These are phyloP conservation scores for Staphylotrichum longicolle DNA, from an alignment of 495 filamentous ascomycete species.

Conservation along the genomic window DNA sequence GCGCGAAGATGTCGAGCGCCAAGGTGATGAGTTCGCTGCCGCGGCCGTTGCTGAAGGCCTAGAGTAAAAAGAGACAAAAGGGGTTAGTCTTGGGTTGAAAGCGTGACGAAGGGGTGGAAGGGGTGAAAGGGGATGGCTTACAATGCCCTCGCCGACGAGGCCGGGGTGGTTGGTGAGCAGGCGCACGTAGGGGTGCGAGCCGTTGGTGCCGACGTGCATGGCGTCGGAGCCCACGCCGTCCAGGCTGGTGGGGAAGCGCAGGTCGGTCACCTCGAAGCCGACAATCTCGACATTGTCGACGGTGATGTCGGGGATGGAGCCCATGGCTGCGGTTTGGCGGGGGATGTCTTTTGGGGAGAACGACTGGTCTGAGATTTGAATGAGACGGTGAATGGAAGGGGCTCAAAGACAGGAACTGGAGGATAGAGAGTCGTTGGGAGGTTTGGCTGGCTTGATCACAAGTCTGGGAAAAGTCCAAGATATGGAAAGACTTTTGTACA, in stretches of 20 bases:
- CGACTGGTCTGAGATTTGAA: no score
- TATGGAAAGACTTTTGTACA: no score
- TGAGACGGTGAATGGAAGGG: no score
- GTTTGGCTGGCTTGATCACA: neutral
- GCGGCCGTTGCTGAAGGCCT: constrained; percentile 94
- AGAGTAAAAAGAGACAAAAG: neutral
- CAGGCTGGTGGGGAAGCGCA: constrained; percentile 89
- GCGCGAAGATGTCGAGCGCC: constrained; percentile 71
- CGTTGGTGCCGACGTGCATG: constrained; percentile 93
- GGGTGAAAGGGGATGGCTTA: constrained; percentile 35
- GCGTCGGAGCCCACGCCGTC: constrained; percentile 94
- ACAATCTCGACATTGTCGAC: constrained; percentile 52
- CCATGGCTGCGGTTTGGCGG: neutral
- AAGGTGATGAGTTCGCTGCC: constrained; percentile 89
- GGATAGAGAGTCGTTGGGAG: no score
- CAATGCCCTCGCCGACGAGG: constrained; percentile 80
- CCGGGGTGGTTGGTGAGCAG: constrained; percentile 68
- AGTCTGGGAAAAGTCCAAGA: neutral
- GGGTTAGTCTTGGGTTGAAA: neutral
- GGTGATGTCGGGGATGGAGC: constrained; percentile 57
- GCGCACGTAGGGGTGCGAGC: constrained; percentile 87
- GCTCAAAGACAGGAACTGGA: no score
- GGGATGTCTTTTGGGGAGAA: neutral
- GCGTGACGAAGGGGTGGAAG: neutral
- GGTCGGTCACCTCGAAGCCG: constrained; percentile 71